phyloP scores from a whole-genome alignment of 169 alveolate genomes.

The Amoebophrya sp. region DNA sequence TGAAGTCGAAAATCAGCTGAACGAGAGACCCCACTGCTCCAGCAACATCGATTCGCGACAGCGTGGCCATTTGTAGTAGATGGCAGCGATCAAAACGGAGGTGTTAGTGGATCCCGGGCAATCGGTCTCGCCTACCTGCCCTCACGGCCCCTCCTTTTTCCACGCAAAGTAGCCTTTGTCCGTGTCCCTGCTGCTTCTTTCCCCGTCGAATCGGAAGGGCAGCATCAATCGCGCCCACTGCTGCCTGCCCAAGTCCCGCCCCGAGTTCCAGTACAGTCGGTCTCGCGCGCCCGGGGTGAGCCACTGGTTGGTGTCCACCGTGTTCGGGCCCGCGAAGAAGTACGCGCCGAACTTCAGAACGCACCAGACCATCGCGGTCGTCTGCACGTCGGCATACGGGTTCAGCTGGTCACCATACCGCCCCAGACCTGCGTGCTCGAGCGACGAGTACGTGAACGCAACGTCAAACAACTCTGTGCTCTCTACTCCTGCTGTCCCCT shows the following conservation, averaged over 20 bases:
- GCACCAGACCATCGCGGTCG: background rate
- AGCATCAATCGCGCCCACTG: background rate
- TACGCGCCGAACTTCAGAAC: background rate
- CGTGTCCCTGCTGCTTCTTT: background rate
- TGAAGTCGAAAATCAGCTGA: too few relatives aligned
- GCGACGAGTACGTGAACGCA: background rate
- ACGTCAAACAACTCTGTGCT: background rate
- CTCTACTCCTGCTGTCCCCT: too few relatives aligned
- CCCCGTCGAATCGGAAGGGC: background rate
- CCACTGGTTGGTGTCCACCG: background rate
- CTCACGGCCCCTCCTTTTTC: too few relatives aligned
- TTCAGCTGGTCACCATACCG: background rate
- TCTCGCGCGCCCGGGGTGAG: background rate
- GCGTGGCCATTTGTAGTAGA: too few relatives aligned
- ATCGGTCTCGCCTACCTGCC: too few relatives aligned
- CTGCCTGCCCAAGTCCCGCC: background rate
- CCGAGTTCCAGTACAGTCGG: background rate
- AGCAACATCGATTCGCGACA: too few relatives aligned
- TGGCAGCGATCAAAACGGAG: too few relatives aligned
- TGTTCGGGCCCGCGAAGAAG: background rate
- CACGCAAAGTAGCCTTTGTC: background rate
- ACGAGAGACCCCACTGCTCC: too few relatives aligned
- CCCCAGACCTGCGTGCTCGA: background rate
- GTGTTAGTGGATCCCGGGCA: too few relatives aligned
- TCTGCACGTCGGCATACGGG: background rate